Base-by-base conservation (phyloP, 805 yeast genomes). In the Nakazawaea holstii region DNA sequence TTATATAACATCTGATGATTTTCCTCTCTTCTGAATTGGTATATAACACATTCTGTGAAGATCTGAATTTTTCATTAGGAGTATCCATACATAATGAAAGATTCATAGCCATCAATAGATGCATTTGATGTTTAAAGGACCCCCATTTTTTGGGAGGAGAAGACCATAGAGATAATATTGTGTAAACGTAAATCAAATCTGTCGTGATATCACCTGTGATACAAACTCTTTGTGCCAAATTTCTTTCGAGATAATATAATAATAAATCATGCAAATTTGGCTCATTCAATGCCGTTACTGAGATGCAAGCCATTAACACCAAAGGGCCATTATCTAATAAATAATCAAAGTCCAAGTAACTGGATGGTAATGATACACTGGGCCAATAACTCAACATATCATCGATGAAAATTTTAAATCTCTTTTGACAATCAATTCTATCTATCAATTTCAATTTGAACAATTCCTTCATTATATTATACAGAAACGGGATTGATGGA, bases 111-210 rank as follows among this genome's bases (percentile, higher is more conserved):
- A 69, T 67, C 52, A 77, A 54, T 26, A 76, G 56, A 52, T 72
- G 70, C 59, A 77, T 65, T 54, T 76, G 81, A 55, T 74, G 77
- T 49, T 72, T 75, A 59, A 70, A 77, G 20, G 78, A 74, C 10
- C 79, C 80, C 65, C 75, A 68, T 53, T 67, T 69, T 32, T 68
- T 64, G 6, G 81, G 79, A 1, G 82, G 81, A 3, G 76, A 64
- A 43, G 74, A 71, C 83, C 83, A 77, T 6, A 74, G 54, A 6
- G 80, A 73, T 9, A 76, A 55, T 1, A 74, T 64, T 47, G 75
- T 54, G 51, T 74, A 74, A 1, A 70, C 62, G 45, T 69, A 71
- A 20, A 77, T 69, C 40, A 72, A 55, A 49, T 63, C 67, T 39
- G 63, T 67, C 3, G 73, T 61, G 43, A 76, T 67, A 45, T 68